These are phyloP conservation scores for Neolentinus lepideus DNA, from an alignment of 1,284 basidiomycete species.

Conservation along the genomic window DNA sequence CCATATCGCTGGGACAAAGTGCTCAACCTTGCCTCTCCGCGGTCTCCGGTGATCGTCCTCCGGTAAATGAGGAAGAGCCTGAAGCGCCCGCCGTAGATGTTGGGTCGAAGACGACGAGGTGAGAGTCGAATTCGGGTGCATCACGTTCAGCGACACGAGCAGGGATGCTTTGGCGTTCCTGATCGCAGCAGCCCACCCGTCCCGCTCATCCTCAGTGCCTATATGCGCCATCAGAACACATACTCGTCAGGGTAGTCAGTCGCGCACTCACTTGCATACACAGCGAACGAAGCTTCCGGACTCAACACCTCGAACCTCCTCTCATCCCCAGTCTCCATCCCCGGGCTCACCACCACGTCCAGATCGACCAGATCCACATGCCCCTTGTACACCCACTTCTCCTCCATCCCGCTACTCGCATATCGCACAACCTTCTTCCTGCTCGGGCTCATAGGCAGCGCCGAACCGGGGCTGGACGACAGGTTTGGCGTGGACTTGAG, in stretches of 20 bases:
- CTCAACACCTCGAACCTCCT: slow-evolving; percentile 66
- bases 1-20: slow-evolving; percentile 91
- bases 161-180: slow-evolving; percentile 68
- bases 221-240: not conserved
- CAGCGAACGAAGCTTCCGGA: slow-evolving; percentile 70
- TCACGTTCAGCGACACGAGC: slow-evolving; percentile 58
- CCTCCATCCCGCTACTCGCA: slow-evolving; percentile 38
- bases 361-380: slow-evolving; percentile 65
- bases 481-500: slow-evolving; percentile 2
- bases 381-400: slow-evolving; percentile 66
- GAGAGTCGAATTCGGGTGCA: slow-evolving; percentile 70
- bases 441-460: slow-evolving; percentile 2
- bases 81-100: slow-evolving; percentile 63
- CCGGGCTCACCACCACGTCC: slow-evolving; percentile 62
- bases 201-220: slow-evolving; percentile 53
- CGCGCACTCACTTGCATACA: slow-evolving; percentile 55
- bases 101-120: slow-evolving; percentile 69
- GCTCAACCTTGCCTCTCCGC: slow-evolving; percentile 61
- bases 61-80: slow-evolving; percentile 64
- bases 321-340: slow-evolving; percentile 37
- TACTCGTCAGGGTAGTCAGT: slow-evolving; percentile 1
- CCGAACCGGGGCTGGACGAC: not conserved
- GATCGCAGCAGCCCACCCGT: slow-evolving; percentile 66
- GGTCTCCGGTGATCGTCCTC: slow-evolving; percentile 35
- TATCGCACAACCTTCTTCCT: slow-evolving; percentile 33